Base-by-base conservation (phyloP, 768 basidiomycete species). In the Pholiota conissans region DNA sequence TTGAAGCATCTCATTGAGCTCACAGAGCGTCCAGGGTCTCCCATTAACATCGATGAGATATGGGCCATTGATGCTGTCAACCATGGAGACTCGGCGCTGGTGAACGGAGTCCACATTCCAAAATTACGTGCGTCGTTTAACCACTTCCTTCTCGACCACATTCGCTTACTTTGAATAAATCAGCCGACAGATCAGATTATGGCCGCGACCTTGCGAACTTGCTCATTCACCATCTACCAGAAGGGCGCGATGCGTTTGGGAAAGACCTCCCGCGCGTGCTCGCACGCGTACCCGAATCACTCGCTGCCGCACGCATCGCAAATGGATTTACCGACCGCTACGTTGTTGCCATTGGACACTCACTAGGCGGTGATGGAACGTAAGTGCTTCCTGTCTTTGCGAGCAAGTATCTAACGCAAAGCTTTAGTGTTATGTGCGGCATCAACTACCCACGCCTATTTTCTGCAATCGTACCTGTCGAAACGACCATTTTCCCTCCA, bases 181-280 rank as follows among this genome's bases (percentile, higher is more conserved):
- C 30, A 69, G 69, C 62, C 30, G 69, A 69, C 52, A 61, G 69
- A 18, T 63, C 64, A 26, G 69, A 69, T 26, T 68, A 68, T 18
- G 69, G 60, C 34, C 65, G 65, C 18, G 69, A 69, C 50, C 52
- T 69, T 13, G 69, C 69, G 35, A 69, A 69, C 45, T 58, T 69
- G 32, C 59, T 68, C 14, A 58, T 69, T 2, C 45, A 69, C 39
- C 53, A 67, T 53, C 57, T 69, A 13, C 68, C 67, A 5, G 58
- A 65, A 0, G 62, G 61, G 1, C 5, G 4, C n/a, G 57, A 61
- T 22, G 22, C 61, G 0, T 64, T 60, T 32, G 62, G 61, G 2
- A 59, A 55, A 37, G 60, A 62, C 29, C 54, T 64, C 10, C 61
- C 64, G 1, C 45, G 46, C 3, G 45, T 57, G 11, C 51, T 66